phyloP scores from a whole-genome alignment of 2,329 filamentous ascomycete genomes.

The Lasiodiplodia sp. region DNA sequence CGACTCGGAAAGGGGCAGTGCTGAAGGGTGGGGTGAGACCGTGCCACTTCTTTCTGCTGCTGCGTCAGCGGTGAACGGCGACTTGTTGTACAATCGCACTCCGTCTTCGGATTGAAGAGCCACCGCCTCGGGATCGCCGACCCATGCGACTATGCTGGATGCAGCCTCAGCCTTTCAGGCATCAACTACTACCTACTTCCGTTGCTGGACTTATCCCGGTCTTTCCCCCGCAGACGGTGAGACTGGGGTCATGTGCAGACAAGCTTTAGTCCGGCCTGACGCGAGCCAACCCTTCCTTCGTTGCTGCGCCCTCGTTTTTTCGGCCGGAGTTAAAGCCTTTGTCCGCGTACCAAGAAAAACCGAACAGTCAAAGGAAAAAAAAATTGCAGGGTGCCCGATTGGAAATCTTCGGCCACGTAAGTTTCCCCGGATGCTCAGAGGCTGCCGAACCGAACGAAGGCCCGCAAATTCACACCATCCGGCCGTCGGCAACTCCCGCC shows the following conservation, averaged over 20 bases:
- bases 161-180: too few species aligned
- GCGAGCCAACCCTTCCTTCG: neutral
- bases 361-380: neutral
- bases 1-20: neutral
- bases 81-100: neutral
- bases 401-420: neutral
- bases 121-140: neutral
- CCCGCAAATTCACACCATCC: neutral
- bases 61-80: neutral
- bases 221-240: neutral
- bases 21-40: neutral
- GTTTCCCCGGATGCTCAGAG: neutral
- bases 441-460: neutral
- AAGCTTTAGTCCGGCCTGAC: neutral
- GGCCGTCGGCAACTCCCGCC: neutral
- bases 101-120: neutral
- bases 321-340: neutral
- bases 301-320: neutral
- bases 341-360: neutral
- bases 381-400: neutral
- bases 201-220: too few species aligned
- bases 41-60: neutral
- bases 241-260: neutral
- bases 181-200: too few species aligned
- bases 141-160: neutral